These are phyloP conservation scores for Cyphellophora attinorum DNA, from an alignment of 2,329 filamentous ascomycete genomes.

Conservation along the genomic window DNA sequence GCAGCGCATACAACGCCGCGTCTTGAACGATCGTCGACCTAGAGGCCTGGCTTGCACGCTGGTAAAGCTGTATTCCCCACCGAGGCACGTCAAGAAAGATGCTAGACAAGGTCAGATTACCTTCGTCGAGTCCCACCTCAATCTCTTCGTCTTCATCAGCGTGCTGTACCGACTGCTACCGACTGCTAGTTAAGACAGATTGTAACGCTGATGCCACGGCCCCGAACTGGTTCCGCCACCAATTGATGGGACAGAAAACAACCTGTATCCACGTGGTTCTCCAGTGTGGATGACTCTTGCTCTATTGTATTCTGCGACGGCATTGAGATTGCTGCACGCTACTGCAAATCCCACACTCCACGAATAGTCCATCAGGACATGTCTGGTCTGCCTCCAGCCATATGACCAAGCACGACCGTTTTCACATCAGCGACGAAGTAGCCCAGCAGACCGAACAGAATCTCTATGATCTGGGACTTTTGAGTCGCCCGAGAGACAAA, in stretches of 20 bases:
- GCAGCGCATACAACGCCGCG: neutral
- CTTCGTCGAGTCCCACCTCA: neutral
- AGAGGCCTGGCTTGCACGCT: neutral
- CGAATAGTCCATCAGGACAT: neutral
- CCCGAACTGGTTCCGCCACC: neutral
- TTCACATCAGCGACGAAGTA: constrained; percentile 10
- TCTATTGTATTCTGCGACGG: neutral
- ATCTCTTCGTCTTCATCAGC: neutral
- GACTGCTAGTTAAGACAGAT: neutral
- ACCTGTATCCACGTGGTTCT: constrained; percentile 13
- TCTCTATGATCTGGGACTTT: constrained; percentile 19
- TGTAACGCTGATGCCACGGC: neutral
- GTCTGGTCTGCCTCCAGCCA: too few species aligned
- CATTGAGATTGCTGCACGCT: constrained; percentile 14
- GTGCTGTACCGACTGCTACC: neutral
- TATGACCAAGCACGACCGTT: constrained; percentile 18
- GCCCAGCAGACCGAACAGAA: constrained; percentile 16
- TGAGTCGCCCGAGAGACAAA: constrained; percentile 13
- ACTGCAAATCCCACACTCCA: constrained; percentile 7
- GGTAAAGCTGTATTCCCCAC: neutral
- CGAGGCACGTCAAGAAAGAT: neutral
- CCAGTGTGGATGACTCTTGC: constrained; percentile 3
- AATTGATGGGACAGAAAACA: neutral
- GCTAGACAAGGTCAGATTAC: neutral
- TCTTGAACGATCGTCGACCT: neutral